These are phyloP conservation scores for Orychophragmus violaceus DNA, from an alignment of 345 rosid species.

Conservation along the genomic window DNA sequence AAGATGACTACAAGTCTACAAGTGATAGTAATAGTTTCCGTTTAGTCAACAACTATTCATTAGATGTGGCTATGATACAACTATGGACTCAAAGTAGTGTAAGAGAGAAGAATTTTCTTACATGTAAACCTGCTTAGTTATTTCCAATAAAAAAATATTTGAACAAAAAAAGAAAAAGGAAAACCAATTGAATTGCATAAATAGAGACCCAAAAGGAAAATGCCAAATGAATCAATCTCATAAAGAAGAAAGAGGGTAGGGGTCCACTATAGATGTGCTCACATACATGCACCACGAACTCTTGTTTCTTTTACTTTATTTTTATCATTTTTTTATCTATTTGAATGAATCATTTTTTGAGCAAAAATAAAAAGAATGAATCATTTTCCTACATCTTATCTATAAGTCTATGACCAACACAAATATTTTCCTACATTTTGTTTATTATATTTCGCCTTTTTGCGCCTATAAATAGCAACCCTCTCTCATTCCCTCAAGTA, in stretches of 20 bases:
- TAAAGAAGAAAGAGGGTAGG: conserved; percentile 14
- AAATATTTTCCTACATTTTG: conserved; percentile 8
- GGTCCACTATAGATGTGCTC: conserved; percentile 28
- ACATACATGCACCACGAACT: conserved; percentile 33
- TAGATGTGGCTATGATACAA: not conserved
- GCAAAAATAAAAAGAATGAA: no score
- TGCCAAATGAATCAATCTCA: conserved; percentile 31
- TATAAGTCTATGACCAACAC: conserved; percentile 13
- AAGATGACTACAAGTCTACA: not conserved
- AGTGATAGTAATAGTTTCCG: not conserved
- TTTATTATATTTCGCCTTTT: conserved; percentile 11
- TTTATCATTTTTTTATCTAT: not conserved
- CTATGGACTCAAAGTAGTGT: not conserved
- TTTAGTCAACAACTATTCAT: not conserved
- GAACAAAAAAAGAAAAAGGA: not conserved
- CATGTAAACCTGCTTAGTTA: not conserved
- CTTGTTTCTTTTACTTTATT: conserved; percentile 18
- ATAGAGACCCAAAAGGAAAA: conserved; percentile 23
- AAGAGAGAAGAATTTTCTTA: not conserved
- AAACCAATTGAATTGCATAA: conserved; percentile 14
- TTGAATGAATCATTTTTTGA: conserved; percentile 7
- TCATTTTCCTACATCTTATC: conserved; percentile 21
- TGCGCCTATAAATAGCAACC: conserved; percentile 55
- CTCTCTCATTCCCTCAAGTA: conserved; percentile 2
- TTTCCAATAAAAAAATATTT: not conserved